A percentile compares a stretch with the other conserved stretches of the same genome.
phyloP scores from a whole-genome alignment of 2,329 filamentous ascomycete species.

The Sporothrix brunneoviolacea region DNA sequence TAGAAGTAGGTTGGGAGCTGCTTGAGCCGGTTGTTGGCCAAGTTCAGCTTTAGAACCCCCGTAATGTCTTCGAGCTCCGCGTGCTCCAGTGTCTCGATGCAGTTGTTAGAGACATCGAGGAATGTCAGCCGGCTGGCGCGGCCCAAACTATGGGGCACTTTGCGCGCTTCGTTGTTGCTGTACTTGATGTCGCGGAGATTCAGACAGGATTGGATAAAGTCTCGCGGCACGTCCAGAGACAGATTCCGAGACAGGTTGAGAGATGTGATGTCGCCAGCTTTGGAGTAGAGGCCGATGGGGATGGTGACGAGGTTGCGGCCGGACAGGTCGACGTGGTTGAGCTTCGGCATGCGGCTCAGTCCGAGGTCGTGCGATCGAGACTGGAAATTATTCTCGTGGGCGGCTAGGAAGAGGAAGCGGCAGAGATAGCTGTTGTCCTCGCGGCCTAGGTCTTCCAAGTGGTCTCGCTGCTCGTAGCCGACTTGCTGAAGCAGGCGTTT shows the following conservation, averaged over 20 bases:
- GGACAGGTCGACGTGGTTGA: conserved; percentile 87
- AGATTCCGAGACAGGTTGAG: conserved; percentile 90
- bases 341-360: conserved; percentile 77
- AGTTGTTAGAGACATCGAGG: conserved; percentile 91
- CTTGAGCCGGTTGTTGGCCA: conserved; percentile 87
- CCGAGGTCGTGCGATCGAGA: conserved; percentile 71
- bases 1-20: conserved; percentile 76
- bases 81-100: conserved; percentile 78
- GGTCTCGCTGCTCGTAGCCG: conserved; percentile 80
- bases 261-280: conserved; percentile 85
- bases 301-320: conserved; percentile 90
- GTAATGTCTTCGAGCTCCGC: conserved; percentile 71
- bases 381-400: conserved; percentile 75
- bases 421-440: conserved; percentile 98
- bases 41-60: conserved; percentile 77
- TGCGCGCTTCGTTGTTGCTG: conserved; percentile 86
- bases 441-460: conserved; percentile 84
- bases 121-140: conserved; percentile 76
- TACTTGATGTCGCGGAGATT: conserved; percentile 93
- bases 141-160: conserved; percentile 75
- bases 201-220: conserved; percentile 91
- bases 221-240: conserved; percentile 84
- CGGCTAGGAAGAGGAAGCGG: conserved; percentile 89
- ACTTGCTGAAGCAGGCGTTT: conserved; percentile 86
- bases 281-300: conserved; percentile 87